Base-by-base conservation (phyloP, 495 filamentous ascomycete genomes). In the Xylona heveae region DNA sequence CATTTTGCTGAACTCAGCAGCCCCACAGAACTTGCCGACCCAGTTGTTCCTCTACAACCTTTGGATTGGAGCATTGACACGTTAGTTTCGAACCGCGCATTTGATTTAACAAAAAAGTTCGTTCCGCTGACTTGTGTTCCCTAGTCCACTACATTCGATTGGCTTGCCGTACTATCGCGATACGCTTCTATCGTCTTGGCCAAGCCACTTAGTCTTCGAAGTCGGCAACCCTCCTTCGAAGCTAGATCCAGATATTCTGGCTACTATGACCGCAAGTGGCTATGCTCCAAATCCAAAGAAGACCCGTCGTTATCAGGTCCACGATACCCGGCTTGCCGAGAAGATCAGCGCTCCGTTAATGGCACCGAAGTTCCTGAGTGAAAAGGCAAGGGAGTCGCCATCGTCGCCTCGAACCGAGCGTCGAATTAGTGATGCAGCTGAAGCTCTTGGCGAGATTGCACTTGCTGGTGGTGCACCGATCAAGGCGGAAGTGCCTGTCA, bases 141-240 rank as follows among this genome's bases (percentile, higher is more conserved):
- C 26, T 26, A 84, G 76, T 7, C 82, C 88, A 2, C 48, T 94
- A 37, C 94, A 70, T 49, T 65, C 68, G 32, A 58, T 93, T 35
- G 88, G 88, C 9, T 78, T 99, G 69, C 88, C 88, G 0, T 91
- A 78, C 51, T 95, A 95, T 46, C 69, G 79, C 23, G 85, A 95
- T 36, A 58, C 62, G 23, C 63, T 99, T 10, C 61, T 85, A 21
- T 95, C 90, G 2, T 77, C 77, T 18, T 93, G 82, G 83, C 81
- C 85, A 23, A 71, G 71, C 30, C 73, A 83, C 46, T 62, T 79
- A 46, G 46, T 81, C 2, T 84, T 78, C 30, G 78, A 92, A 42
- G 57, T 85, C 28, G 83, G 84, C 8, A 79, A 73, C 15, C 80
- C 79, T 6, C 82, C 88, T 1, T 51, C 64, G 16, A 74, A 71